A percentile compares a stretch with the other conserved stretches of the same genome.
Conservation (phyloP, 345 rosid species). For the Euphorbia pulcherrima region DNA sequence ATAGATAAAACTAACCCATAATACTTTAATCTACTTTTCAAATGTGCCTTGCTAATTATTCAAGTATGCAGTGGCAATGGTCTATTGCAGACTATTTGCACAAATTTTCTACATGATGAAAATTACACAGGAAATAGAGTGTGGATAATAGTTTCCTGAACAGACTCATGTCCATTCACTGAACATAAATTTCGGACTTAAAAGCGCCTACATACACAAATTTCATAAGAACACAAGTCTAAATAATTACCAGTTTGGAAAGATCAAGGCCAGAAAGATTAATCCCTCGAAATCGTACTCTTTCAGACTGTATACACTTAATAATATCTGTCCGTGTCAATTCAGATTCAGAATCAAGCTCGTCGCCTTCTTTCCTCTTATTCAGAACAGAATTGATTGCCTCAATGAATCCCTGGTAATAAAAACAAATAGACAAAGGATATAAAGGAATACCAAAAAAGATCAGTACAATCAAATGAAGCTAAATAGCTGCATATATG, state of each 20-base stretch:
- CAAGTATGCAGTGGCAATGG: not conserved
- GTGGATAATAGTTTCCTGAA: not conserved
- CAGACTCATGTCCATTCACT: not conserved
- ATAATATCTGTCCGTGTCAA: constrained; percentile 74
- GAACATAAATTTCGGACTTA: constrained; percentile 1
- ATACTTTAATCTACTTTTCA: not conserved
- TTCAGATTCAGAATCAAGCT: constrained; percentile 63
- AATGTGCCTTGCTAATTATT: not conserved
- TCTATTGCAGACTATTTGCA: not conserved
- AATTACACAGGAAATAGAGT: constrained; percentile 1
- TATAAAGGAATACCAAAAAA: not conserved
- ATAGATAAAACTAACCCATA: not conserved
- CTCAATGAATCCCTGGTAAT: constrained; percentile 65
- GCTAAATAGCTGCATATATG: not conserved
- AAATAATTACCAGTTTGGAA: constrained; percentile 73
- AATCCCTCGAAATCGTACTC: constrained; percentile 74
- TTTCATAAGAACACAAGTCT: constrained; percentile 14
- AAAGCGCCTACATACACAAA: not conserved
- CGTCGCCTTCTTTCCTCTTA: constrained; percentile 56
- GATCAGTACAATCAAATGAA: not conserved
- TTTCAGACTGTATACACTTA: constrained; percentile 79
- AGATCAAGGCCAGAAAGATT: constrained; percentile 89
- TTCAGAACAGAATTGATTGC: constrained; percentile 37
- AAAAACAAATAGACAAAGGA: not conserved
- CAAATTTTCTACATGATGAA: not conserved